A percentile compares a stretch with the other conserved stretches of the same genome.
Evolutionary conservation across 139 green algal genomes (phyloP).

Genomic region (Zygnema circumcarinatum): DNA sequence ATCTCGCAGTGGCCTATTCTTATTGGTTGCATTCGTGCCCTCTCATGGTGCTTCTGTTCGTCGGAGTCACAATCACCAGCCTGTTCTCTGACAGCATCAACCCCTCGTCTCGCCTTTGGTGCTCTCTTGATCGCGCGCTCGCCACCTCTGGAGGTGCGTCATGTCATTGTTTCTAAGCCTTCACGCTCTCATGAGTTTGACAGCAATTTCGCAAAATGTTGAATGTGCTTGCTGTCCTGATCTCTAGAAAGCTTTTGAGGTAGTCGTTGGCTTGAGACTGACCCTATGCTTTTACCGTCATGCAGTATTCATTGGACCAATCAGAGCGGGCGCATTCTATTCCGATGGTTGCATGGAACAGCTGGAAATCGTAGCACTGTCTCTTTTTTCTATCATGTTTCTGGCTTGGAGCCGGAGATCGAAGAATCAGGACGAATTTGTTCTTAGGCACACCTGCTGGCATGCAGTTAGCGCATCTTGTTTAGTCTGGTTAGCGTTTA

Average conservation of each 20-base stretch:
- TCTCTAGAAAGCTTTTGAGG: background rate
- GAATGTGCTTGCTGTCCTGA: background rate
- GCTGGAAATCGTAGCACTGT: constrained; percentile 9
- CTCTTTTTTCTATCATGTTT: constrained; percentile 8
- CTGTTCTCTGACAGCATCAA: constrained; percentile 10
- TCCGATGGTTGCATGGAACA: background rate
- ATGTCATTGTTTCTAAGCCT: background rate
- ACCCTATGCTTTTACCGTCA: background rate
- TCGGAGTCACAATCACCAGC: constrained; percentile 16
- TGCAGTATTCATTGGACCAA: constrained; percentile 26
- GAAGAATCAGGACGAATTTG: background rate
- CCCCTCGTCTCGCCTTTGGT: constrained; percentile 10
- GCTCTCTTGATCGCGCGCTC: background rate
- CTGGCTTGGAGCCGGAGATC: constrained; percentile 30
- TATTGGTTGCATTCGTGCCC: constrained; percentile 13
- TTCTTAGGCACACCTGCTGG: constrained; percentile 30
- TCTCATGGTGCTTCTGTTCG: constrained; percentile 8
- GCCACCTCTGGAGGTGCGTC: constrained; percentile 23
- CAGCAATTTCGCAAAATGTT: background rate
- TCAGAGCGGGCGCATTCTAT: background rate
- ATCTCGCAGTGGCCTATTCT: background rate
- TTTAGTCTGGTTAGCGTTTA: constrained; percentile 15
- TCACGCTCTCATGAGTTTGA: background rate
- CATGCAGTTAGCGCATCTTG: constrained; percentile 16
- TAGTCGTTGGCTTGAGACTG: background rate